These are phyloP conservation scores for Amesomyces nigricolor DNA, from an alignment of 2,329 filamentous ascomycete genomes.

Conservation along the genomic window DNA sequence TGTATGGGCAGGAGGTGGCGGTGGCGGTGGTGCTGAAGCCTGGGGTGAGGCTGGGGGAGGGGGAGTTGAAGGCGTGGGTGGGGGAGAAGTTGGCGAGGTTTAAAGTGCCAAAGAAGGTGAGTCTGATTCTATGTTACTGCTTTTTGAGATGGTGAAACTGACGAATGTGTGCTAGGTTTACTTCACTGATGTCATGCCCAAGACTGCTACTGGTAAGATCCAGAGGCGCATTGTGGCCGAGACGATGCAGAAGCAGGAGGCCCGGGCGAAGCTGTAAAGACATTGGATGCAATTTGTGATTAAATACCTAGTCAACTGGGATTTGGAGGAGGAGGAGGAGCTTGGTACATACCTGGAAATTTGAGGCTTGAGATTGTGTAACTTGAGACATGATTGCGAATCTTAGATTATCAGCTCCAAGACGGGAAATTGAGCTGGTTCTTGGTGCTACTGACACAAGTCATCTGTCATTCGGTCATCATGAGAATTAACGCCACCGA, in stretches of 20 bases:
- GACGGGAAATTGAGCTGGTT: too few species aligned
- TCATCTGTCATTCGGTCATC: too few species aligned
- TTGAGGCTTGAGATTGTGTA: too few species aligned
- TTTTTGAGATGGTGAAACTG: constrained; percentile 4
- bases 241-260: constrained; percentile 68
- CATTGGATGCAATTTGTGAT: too few species aligned
- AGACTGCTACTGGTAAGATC: constrained; percentile 88
- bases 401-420: too few species aligned
- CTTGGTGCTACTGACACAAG: too few species aligned
- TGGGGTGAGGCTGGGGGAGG: constrained; percentile 49
- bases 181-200: constrained; percentile 79
- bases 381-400: too few species aligned
- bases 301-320: too few species aligned
- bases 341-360: too few species aligned
- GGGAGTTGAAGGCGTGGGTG: constrained; percentile 64
- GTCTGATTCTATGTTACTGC: too few species aligned
- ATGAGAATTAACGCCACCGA: too few species aligned
- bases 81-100: constrained; percentile 69
- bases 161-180: constrained; percentile 45
- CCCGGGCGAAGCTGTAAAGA: constrained; percentile 48
- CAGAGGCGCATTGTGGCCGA: constrained; percentile 82
- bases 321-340: too few species aligned
- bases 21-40: constrained; percentile 70
- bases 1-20: constrained; percentile 78
- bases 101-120: constrained; percentile 76